phyloP scores from a whole-genome alignment of 1,284 basidiomycete species.

The Papiliotrema flavescens region DNA sequence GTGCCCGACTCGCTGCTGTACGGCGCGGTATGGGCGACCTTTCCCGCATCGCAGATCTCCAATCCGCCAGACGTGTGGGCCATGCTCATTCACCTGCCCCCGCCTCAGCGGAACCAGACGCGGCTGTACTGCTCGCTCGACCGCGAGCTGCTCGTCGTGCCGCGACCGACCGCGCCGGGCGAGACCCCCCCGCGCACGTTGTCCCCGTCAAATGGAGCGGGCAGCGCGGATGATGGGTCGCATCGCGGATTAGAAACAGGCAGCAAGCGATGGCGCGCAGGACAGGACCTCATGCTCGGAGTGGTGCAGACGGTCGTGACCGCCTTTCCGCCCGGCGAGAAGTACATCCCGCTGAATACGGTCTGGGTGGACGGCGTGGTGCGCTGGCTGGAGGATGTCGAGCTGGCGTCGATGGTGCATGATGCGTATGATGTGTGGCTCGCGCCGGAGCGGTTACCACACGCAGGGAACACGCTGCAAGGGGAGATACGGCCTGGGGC shows the following conservation, averaged over 20 bases:
- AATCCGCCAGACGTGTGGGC: conserved; percentile 11
- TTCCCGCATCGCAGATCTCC: not conserved
- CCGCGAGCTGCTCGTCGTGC: not conserved
- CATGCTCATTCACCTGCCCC: conserved; percentile 12
- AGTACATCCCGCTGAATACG: conserved; percentile 9
- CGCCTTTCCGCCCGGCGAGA: not conserved
- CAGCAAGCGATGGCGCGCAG: not conserved
- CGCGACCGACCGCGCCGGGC: not conserved
- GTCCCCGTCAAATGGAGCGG: too few species aligned
- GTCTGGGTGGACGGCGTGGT: conserved; percentile 6
- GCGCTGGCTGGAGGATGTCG: not conserved
- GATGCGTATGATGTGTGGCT: conserved; percentile 3
- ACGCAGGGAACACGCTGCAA: not conserved
- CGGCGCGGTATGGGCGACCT: conserved; percentile 1
- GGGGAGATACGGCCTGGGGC: not conserved
- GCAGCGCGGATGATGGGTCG: too few species aligned
- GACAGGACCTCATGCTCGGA: conserved; percentile 1
- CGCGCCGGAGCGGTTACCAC: conserved; percentile 1
- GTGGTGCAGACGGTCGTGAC: conserved; percentile 1
- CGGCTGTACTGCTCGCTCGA: conserved; percentile 21
- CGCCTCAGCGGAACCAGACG: conserved; percentile 13
- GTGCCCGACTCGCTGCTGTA: too few species aligned
- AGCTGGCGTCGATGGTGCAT: not conserved
- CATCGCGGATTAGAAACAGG: not conserved
- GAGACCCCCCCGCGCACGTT: too few species aligned